Evolutionary conservation across 495 filamentous ascomycete species (phyloP), one percentile per base, ranked within the genome.

Genomic region (Lasiosphaeris hirsuta): DNA sequence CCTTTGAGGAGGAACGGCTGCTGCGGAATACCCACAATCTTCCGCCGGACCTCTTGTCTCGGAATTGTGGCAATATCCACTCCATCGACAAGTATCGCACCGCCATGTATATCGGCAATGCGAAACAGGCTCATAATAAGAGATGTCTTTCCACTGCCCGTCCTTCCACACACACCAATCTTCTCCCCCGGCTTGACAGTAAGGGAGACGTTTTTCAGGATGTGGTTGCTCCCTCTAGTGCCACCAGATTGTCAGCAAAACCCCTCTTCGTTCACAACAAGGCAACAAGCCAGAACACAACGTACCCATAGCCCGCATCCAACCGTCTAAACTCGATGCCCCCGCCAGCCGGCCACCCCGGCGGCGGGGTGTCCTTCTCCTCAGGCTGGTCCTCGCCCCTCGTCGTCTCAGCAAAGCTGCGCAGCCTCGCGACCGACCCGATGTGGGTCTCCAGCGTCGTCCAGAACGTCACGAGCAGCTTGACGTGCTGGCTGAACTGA

Each of bases 371-470:
- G n/a, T 61, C 13, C 8, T 52, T 56, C 44, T 66, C 62, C 7
- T 61, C 47, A 35, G 67, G 51, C 18, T 51, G 54, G 56, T 73
- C 60, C 59, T 77, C 72, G 5, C 64, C 55, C n/a, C 65, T 65
- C 0, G 76, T 75, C 3, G 69, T 65, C 17, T 59, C 62, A 0
- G 66, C 66, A 56, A 82, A 84, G 9, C 63, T 61, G 52, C 65
- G 65, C 1, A 84, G 63, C 5, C 80, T 67, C 1, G 78, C 65
- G 7, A 85, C 70, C 0, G 80, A 79, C 1, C 81, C 82, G 23
- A 84, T 69, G 0, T 75, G 80, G 1, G 74, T 81, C 54, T 85
- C 82, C 8, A 84, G 61, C n/a, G 60, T 57, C 0, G 79, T 81
- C 73, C 75, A 84, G 17, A 55, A 67, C 13, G 58, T 65, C 15